phyloP scores from a whole-genome alignment of 345 rosid genomes.

The Rubroshorea leprosula region DNA sequence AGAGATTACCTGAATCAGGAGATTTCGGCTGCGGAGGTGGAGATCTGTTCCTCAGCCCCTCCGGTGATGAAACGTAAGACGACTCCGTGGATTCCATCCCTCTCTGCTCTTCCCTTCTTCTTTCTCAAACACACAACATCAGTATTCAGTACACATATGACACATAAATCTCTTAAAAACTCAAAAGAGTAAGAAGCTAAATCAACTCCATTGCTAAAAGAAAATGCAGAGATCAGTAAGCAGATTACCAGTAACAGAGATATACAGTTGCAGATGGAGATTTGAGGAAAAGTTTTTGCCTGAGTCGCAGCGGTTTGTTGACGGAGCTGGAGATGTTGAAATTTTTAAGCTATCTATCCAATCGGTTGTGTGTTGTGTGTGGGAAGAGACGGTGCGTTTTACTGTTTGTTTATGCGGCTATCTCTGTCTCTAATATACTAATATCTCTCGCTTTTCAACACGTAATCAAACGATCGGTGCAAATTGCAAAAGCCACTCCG shows the following conservation, averaged over 20 bases:
- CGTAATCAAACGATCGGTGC: neutral
- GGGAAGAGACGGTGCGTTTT: no score
- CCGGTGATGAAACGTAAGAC: conserved; percentile 75
- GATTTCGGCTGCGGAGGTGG: conserved; percentile 63
- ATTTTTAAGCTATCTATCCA: conserved; percentile 4
- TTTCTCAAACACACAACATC: neutral
- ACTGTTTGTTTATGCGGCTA: neutral
- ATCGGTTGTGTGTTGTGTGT: neutral
- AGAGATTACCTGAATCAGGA: conserved; percentile 55
- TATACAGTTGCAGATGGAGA: neutral
- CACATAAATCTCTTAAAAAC: neutral
- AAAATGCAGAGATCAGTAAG: conserved; percentile 4
- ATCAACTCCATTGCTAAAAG: conserved; percentile 2
- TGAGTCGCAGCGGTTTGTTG: conserved; percentile 5
- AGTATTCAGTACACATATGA: no score
- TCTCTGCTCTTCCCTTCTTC: conserved; percentile 2
- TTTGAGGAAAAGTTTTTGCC: neutral
- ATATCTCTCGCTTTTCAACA: neutral
- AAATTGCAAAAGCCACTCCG: no score
- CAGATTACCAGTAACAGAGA: neutral
- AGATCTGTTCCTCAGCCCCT: conserved; percentile 58
- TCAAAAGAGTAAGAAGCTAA: neutral
- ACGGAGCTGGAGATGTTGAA: conserved; percentile 1
- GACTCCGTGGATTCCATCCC: conserved; percentile 90
- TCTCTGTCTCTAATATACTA: neutral